Base-by-base conservation (phyloP, 2,329 filamentous ascomycete species). In the Aaosphaeria pasadenensis region DNA sequence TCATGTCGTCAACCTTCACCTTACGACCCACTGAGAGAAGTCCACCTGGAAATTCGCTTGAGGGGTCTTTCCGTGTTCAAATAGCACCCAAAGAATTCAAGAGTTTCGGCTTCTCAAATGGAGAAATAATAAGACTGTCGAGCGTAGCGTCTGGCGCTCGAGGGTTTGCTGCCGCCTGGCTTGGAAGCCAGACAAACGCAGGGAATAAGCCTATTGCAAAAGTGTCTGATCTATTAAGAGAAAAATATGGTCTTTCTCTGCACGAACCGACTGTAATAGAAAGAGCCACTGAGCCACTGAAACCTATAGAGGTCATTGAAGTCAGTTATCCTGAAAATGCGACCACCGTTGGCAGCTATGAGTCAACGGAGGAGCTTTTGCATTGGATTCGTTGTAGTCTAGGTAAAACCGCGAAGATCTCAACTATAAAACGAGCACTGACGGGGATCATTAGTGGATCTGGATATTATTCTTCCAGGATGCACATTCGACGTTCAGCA, bases 161-260 rank as follows among this genome's bases (percentile, higher is more conserved):
- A n/a, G 80, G 77, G 42, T 75, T 77, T 44, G 84, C 80, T n/a
- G 77, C 87, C 57, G 83, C 81, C 7, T 87, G 84, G 84, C 71
- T 76, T 38, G 79, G 82, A 4, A 63, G 75, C 33, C 73, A 75
- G 48, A 69, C 69, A 2, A 73, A 72, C 30, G 53, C 63, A 17
- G 64, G 63, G 17, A 69, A 63, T 48, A 71, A 70, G 47, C 59
- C 61, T 4, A 65, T 71, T 42, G 68, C 65, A 28, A 91, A 75
- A 82, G 89, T 74, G 85, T 72, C 88, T 24, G 85, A 88, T 53
- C 77, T 83, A 5, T 82, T 95, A 46, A 86, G 88, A 53, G 85
- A 88, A 33, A 80, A 83, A 5, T 87, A 87, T 56, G 83, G 82
- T 1, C 80, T 95, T 57, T 86, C 86, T 51, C 75, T 94, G 4